Evolutionary conservation across 2,329 filamentous ascomycete species (phyloP), one percentile per base, ranked within the genome.

Genomic region (Scedosporium aurantiacum): DNA sequence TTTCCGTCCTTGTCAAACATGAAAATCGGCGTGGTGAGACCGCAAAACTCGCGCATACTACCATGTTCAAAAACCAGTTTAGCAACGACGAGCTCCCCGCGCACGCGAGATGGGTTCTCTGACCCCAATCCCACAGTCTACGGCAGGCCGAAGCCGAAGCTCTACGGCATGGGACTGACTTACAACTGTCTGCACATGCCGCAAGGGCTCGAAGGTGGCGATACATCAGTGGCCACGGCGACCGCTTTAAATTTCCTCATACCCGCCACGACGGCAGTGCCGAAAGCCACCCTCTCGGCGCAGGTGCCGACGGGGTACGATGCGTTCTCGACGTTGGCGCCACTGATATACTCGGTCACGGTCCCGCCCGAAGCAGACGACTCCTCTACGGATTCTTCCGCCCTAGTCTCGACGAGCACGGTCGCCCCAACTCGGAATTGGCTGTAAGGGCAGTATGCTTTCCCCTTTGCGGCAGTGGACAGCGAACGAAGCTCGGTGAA

Each of bases 111-210:
- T n/a, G n/a, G n/a, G n/a, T n/a, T n/a, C n/a, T n/a, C n/a, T n/a
- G n/a, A n/a, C n/a, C n/a, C n/a, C n/a, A n/a, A n/a, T n/a, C n/a
- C n/a, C n/a, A n/a, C n/a, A n/a, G n/a, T n/a, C 27, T 28, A 28
- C 28, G 7, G 28, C 47, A 54, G 32, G 37, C 16, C 18, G 37
- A 32, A 32, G 37, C 16, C 18, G 37, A 32, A 32, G 28, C 28
- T 32, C 28, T 32, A 10, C 60, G 28, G 6, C n/a, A 62, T 61
- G 28, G 61, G 45, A 52, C 43, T 58, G 59, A 80, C 84, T 77
- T 71, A 91, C 88, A 93, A 96, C 72, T 97, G 93, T 68, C 93
- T 81, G 73, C 93, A 97, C 91, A 96, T 97, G 61, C 94, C 94
- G 71, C 94, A 99, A 0, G 94, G 94, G 64, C 87, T 86, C 57